Evolutionary conservation across 768 basidiomycete species (phyloP).

Genomic region (Pleurotus sapidus): DNA sequence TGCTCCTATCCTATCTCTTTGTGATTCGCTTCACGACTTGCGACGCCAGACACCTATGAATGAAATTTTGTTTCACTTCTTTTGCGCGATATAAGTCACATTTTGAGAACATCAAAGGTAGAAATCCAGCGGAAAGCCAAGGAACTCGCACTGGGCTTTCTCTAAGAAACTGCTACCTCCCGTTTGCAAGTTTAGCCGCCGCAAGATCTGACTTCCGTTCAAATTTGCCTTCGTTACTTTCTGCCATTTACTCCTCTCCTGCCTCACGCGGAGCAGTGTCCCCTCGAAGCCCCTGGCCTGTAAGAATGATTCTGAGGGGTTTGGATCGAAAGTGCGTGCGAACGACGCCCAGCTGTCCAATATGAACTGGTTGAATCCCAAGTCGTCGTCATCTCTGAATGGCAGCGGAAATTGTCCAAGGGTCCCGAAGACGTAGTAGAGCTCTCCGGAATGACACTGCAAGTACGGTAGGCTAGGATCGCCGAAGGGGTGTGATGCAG

Average conservation of each 20-base stretch:
- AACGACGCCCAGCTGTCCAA: constrained; percentile 47
- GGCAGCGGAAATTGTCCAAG: constrained; percentile 35
- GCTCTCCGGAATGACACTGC: constrained; percentile 36
- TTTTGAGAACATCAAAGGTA: not conserved
- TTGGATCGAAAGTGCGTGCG: constrained; percentile 45
- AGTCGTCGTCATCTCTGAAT: constrained; percentile 45
- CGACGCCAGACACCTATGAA: too few relatives aligned
- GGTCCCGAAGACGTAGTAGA: constrained; percentile 27
- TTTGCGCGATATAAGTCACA: not conserved
- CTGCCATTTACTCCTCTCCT: constrained; percentile 29
- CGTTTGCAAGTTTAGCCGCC: constrained; percentile 29
- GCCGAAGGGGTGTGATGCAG: constrained; percentile 38
- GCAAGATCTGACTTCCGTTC: constrained; percentile 19
- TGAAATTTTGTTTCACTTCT: too few relatives aligned
- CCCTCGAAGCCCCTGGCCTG: constrained; percentile 37
- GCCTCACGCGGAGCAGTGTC: constrained; percentile 25
- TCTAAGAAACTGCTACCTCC: constrained; percentile 29
- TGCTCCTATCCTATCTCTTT: too few relatives aligned
- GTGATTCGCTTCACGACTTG: too few relatives aligned
- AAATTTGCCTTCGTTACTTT: constrained; percentile 24
- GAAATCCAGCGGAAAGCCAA: constrained; percentile 23
- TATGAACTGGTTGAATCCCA: constrained; percentile 39
- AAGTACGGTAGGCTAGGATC: constrained; percentile 46
- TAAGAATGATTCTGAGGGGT: constrained; percentile 38
- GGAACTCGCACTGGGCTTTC: constrained; percentile 33